A percentile compares a stretch with the other conserved stretches of the same genome.
These are phyloP conservation scores for Ajuga reptans DNA, from an alignment of 305 asterid genomes.

Conservation along the genomic window DNA sequence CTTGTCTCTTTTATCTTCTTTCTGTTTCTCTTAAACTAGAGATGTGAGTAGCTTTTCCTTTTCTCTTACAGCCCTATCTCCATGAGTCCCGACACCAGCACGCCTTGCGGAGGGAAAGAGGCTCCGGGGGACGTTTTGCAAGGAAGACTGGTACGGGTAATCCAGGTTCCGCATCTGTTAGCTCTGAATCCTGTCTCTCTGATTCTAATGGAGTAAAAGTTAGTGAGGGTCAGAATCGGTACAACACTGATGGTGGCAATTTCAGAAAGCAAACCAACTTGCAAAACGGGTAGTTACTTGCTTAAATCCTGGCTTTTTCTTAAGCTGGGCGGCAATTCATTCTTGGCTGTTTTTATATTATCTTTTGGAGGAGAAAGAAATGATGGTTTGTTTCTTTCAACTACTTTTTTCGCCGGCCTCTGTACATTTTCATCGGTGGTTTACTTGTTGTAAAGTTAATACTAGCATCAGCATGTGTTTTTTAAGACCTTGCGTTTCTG, in stretches of 20 bases:
- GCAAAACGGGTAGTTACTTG: conserved; percentile 26
- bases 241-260: conserved; percentile 20
- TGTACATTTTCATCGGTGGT: conserved; percentile 23
- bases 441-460: conserved; percentile 1
- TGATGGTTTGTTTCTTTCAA: not conserved
- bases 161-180: conserved; percentile 25
- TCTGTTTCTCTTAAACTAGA: too few species aligned
- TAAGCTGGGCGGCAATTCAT: conserved; percentile 69
- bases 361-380: not conserved
- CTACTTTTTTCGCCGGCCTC: not conserved
- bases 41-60: not conserved
- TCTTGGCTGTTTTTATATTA: conserved; percentile 56
- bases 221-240: conserved; percentile 15
- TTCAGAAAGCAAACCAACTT: conserved; percentile 33
- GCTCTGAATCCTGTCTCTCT: conserved; percentile 28
- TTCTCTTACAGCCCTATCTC: conserved; percentile 58
- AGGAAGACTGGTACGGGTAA: conserved; percentile 39
- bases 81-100: conserved; percentile 86
- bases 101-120: conserved; percentile 70
- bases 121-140: conserved; percentile 70
- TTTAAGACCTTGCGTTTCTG: too few species aligned
- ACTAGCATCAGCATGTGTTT: not conserved
- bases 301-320: conserved; percentile 33
- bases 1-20: not conserved
- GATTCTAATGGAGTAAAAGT: conserved; percentile 25